Evolutionary conservation across 495 filamentous ascomycete genomes (phyloP), one percentile per base, ranked within the genome.

Genomic region (Podospora appendiculata): DNA sequence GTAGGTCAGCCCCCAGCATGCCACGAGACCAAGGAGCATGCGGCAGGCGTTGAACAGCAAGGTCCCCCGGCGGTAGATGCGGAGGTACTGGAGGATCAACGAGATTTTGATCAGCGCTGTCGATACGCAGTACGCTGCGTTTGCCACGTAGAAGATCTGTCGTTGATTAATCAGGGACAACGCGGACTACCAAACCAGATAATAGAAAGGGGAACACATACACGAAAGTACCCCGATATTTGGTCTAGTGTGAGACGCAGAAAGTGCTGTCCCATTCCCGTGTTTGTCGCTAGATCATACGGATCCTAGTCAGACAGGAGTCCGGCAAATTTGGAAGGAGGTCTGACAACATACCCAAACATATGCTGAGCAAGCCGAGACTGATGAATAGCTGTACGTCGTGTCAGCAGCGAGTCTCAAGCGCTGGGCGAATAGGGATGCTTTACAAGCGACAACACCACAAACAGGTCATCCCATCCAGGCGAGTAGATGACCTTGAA

Each of bases 391-490:
- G n/a, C 52, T 55, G n/a, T n/a, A 46, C 14, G 11, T 4, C 18
- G 16, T 18, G 8, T 34, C 7, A 41, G 33, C 33, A 19, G 12
- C 10, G 48, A 25, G 25, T 5, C 5, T 25, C 5, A 25, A 25
- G 25, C 25, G 25, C 5, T 5, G 2, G 25, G 25, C 5, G 25
- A 25, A 25, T 5, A 25, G 25, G 25, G 25, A 2, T 25, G 5
- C 2, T 60, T 51, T 47, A 70, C 59, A 35, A 68, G 41, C 39
- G 63, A 64, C 9, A 68, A 50, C 0, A 56, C 48, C 11, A 68
- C 63, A 35, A 66, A 68, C 8, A 68, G 52, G 48, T 70, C 65
- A 53, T 70, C 67, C 59, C 61, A 66, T 8, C 67, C 65, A 1
- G 58, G 57, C 1, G 61, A 50, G 38, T 54, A 52, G 14, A 64